Evolutionary conservation across 371 early-diverging fungal species (phyloP).

Genomic region (Apophysomyces elegans): DNA sequence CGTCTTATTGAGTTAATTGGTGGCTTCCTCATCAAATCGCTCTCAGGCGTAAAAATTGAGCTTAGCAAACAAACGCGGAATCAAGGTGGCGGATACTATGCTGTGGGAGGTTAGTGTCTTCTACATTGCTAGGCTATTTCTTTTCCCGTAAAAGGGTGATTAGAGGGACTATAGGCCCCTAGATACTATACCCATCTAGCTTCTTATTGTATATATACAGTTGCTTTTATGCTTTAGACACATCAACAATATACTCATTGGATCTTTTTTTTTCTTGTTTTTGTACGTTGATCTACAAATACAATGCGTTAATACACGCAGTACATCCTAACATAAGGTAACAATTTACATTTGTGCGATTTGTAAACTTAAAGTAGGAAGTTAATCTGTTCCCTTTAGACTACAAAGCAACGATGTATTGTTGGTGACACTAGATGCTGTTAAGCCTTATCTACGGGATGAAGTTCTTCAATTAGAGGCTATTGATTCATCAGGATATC

Average conservation of each 20-base stretch:
- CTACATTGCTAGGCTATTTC: conserved; percentile 7
- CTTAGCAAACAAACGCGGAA: conserved; percentile 31
- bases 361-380: neutral
- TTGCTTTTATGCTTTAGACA: conserved; percentile 2
- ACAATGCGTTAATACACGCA: conserved; percentile 16
- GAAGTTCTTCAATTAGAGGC: conserved; percentile 7
- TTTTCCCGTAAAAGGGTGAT: neutral
- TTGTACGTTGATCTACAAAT: conserved; percentile 19
- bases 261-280: conserved; percentile 8
- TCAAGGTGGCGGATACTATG: conserved; percentile 44
- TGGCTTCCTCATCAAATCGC: conserved; percentile 49
- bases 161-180: neutral
- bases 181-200: neutral
- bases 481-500: neutral
- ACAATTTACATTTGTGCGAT: neutral
- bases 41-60: conserved; percentile 53
- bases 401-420: conserved; percentile 14
- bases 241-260: conserved; percentile 6
- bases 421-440: conserved; percentile 19
- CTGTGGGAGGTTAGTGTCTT: conserved; percentile 53
- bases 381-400: conserved; percentile 11
- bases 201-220: neutral
- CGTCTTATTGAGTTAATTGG: conserved; percentile 43
- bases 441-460: conserved; percentile 18
- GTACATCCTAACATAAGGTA: conserved; percentile 27